phyloP scores from a whole-genome alignment of 495 filamentous ascomycete genomes.

The Tuber microsphaerosporum region DNA sequence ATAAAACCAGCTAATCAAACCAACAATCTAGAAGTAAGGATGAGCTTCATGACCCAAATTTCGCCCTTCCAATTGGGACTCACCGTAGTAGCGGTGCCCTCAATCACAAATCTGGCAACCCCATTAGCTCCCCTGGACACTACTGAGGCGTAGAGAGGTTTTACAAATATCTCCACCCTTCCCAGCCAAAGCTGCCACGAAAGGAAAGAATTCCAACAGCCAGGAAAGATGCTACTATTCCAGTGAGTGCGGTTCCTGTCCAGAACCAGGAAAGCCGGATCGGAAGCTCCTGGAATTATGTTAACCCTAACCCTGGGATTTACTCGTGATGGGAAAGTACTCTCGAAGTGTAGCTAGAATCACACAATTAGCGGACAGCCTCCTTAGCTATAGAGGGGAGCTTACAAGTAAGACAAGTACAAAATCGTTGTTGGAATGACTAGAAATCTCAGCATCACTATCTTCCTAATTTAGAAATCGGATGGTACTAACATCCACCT shows the following conservation, averaged over 20 bases:
- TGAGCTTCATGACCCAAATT: background rate
- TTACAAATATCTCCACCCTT: constrained; percentile 71
- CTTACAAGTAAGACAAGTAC: constrained; percentile 74
- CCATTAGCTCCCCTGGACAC: background rate
- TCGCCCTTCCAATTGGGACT: background rate
- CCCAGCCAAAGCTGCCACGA: constrained; percentile 50
- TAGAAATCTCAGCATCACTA: constrained; percentile 14
- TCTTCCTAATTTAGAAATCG: constrained; percentile 22
- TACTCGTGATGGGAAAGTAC: background rate
- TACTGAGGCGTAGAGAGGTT: constrained; percentile 46
- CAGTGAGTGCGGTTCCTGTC: constrained; percentile 59
- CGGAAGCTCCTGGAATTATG: constrained; percentile 46
- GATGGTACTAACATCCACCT: constrained; percentile 45
- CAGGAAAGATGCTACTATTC: constrained; percentile 61
- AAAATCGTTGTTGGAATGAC: constrained; percentile 51
- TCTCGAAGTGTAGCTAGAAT: constrained; percentile 30
- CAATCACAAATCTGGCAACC: constrained; percentile 25
- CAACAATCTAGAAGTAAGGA: constrained; percentile 47
- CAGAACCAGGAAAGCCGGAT: constrained; percentile 63
- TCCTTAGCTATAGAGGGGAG: constrained; percentile 51
- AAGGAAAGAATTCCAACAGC: constrained; percentile 68
- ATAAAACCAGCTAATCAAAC: constrained; percentile 57
- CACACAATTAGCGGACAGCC: background rate
- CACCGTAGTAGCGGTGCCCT: constrained; percentile 27
- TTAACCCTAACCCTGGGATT: constrained; percentile 6